These are phyloP conservation scores for Sophora flavescens DNA, from an alignment of 306 rosid species.

Conservation along the genomic window DNA sequence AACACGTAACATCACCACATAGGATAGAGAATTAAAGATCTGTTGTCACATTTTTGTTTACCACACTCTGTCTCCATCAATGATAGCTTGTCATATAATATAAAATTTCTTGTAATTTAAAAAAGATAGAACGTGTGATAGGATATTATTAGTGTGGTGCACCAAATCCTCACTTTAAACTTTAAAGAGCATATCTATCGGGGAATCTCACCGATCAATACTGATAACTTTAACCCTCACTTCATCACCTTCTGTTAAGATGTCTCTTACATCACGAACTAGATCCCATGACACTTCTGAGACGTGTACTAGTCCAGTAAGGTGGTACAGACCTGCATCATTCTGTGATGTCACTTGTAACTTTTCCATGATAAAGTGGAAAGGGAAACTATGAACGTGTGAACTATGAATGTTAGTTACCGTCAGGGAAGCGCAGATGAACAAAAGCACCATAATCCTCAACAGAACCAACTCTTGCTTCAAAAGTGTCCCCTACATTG, in stretches of 20 bases:
- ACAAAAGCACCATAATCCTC: conserved; percentile 93
- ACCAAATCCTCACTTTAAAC: no score
- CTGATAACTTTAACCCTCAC: conserved; percentile 73
- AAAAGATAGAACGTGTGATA: no score
- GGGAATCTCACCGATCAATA: conserved; percentile 69
- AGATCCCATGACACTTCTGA: conserved; percentile 98
- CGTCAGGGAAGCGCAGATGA: conserved; percentile 83
- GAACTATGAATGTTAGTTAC: conserved; percentile 52
- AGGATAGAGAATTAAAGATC: no score
- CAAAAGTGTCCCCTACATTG: conserved; percentile 75
- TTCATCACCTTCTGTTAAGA: conserved; percentile 72
- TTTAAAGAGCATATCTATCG: conserved; percentile 9
- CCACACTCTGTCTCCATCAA: no score
- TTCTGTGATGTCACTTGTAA: conserved; percentile 54
- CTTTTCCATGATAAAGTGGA: conserved; percentile 37
- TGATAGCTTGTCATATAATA: no score
- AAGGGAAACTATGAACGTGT: neutral
- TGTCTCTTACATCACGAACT: conserved; percentile 83
- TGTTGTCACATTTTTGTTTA: no score
- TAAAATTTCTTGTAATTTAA: no score
- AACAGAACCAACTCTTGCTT: conserved; percentile 73
- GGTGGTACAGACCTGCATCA: conserved; percentile 88
- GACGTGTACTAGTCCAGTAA: conserved; percentile 89
- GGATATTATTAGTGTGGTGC: no score
- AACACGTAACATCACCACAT: conserved; percentile 17